Percentiles rank a stretch among this genome's conserved stretches.
Conservation (phyloP, 1,284 basidiomycete species). For the Ceratobasidium sp. region DNA sequence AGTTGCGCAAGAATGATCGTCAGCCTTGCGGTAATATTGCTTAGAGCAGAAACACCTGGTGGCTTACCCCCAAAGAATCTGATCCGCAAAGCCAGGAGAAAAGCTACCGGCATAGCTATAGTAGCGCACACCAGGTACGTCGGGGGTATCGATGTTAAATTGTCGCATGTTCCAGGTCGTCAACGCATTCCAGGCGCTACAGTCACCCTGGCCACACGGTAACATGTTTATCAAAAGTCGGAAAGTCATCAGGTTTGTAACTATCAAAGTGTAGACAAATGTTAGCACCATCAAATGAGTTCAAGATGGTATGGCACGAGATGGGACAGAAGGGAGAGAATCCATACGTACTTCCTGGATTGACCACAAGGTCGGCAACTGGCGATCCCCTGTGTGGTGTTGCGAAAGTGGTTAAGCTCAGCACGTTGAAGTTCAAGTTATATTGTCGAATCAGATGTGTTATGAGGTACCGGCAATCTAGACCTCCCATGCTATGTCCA, state of each 20-base stretch:
- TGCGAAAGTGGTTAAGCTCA: conserved; percentile 89
- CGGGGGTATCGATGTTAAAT: conserved; percentile 87
- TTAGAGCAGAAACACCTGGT: background rate
- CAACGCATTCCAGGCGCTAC: conserved; percentile 88
- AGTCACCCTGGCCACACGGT: conserved; percentile 88
- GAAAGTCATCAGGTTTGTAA: conserved; percentile 53
- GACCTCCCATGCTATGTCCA: conserved; percentile 91
- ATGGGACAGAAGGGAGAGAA: conserved; percentile 5
- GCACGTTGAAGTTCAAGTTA: conserved; percentile 63
- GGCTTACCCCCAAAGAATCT: conserved; percentile 60
- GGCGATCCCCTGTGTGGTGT: conserved; percentile 92
- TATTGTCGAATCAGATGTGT: conserved; percentile 64
- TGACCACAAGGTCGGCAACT: conserved; percentile 90
- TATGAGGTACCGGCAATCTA: conserved; percentile 90
- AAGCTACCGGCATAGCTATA: conserved; percentile 94
- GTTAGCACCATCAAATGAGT: background rate
- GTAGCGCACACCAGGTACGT: conserved; percentile 81
- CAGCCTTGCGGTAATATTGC: background rate
- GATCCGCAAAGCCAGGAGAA: conserved; percentile 86
- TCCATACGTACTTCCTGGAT: conserved; percentile 69
- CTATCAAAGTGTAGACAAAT: conserved; percentile 52
- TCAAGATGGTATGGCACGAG: background rate
- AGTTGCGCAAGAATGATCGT: too few relatives aligned
- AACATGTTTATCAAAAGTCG: conserved; percentile 72
- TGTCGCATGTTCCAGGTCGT: conserved; percentile 83